phyloP scores from a whole-genome alignment of 139 green algal genomes.

The Coelastrella sp. region DNA sequence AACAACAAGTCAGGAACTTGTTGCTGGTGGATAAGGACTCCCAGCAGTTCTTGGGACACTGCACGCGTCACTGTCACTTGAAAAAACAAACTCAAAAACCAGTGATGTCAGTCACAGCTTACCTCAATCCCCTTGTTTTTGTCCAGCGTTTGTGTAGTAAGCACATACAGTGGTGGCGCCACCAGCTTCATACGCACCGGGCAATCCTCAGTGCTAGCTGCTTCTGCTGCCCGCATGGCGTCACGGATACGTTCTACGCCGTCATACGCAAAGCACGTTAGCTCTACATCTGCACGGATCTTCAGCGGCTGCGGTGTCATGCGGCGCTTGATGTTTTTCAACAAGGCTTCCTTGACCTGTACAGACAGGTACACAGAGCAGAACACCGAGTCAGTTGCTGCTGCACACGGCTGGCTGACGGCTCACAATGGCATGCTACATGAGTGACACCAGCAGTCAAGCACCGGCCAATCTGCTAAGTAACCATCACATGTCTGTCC shows the following conservation, averaged over 20 bases:
- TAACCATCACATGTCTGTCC: too few relatives aligned
- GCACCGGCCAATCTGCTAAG: too few relatives aligned
- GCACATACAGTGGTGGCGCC: constrained; percentile 97
- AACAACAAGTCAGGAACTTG: too few relatives aligned
- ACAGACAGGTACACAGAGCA: neutral
- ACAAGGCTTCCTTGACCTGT: constrained; percentile 83
- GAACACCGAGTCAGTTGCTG: too few relatives aligned
- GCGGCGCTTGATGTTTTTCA: constrained; percentile 96
- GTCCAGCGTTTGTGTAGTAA: constrained; percentile 97
- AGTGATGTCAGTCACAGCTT: neutral
- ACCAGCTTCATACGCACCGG: constrained; percentile 97
- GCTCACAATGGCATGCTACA: too few relatives aligned
- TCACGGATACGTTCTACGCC: constrained; percentile 97
- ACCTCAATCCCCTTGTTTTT: constrained; percentile 82
- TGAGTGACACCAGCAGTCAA: too few relatives aligned
- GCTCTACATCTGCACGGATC: constrained; percentile 96
- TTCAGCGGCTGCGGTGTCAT: constrained; percentile 99
- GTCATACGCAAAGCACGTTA: constrained; percentile 98
- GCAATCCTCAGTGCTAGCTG: constrained; percentile 82
- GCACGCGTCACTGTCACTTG: too few relatives aligned
- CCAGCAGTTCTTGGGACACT: too few relatives aligned
- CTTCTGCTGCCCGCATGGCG: constrained; percentile 85
- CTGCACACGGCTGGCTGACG: too few relatives aligned
- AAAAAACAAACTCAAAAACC: neutral
- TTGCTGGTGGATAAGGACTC: too few relatives aligned